phyloP scores from a whole-genome alignment of 345 rosid genomes.

The Kandelia obovata region DNA sequence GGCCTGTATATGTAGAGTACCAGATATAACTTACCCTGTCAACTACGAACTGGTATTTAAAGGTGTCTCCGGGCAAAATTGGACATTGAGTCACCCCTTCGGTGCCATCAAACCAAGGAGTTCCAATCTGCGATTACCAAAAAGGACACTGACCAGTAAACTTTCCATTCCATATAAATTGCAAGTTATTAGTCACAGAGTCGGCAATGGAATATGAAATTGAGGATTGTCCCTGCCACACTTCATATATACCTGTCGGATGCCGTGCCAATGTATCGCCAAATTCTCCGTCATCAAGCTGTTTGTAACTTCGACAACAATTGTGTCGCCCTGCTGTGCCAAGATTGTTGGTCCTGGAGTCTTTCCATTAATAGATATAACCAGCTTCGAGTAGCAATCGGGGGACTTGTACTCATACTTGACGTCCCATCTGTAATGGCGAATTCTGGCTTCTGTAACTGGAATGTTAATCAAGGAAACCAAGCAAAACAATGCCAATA shows the following conservation, averaged over 20 bases:
- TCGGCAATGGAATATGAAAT: too few relatives aligned
- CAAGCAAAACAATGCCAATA: conserved; percentile 2
- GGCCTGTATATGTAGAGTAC: not conserved
- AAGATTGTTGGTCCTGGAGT: conserved; percentile 60
- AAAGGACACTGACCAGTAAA: not conserved
- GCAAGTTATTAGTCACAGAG: too few relatives aligned
- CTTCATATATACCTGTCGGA: conserved; percentile 44
- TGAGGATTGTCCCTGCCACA: not conserved
- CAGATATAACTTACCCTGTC: conserved; percentile 46
- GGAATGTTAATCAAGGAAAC: conserved; percentile 4
- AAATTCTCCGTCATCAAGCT: conserved; percentile 53
- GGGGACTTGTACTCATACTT: conserved; percentile 65
- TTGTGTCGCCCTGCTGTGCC: conserved; percentile 61
- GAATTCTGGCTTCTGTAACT: conserved; percentile 35
- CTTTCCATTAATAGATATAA: conserved; percentile 57
- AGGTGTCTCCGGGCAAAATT: conserved; percentile 61
- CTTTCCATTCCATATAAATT: too few relatives aligned
- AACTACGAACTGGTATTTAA: conserved; percentile 56
- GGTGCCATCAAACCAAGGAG: conserved; percentile 73
- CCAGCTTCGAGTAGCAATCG: conserved; percentile 57
- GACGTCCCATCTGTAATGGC: conserved; percentile 55
- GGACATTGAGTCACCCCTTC: conserved; percentile 77
- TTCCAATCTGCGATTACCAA: conserved; percentile 41
- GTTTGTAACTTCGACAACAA: conserved; percentile 68
- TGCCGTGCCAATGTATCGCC: conserved; percentile 81